These are phyloP conservation scores for Artemisia annua DNA, from an alignment of 129 eudicot species.

Conservation along the genomic window DNA sequence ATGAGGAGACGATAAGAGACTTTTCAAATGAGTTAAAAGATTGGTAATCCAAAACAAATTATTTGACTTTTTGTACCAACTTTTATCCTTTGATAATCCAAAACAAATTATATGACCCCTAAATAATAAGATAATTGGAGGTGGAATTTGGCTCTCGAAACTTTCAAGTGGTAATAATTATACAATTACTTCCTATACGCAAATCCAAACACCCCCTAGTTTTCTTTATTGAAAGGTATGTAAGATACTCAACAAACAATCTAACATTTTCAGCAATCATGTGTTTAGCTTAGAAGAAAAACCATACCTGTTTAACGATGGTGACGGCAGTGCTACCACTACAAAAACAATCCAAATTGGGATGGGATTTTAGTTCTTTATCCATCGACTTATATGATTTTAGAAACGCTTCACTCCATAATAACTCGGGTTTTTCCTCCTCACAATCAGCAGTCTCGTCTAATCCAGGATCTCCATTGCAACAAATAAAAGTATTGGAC, in stretches of 20 bases:
- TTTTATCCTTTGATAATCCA: too few relatives aligned
- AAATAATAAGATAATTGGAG: too few relatives aligned
- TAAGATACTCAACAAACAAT: constrained; percentile 5
- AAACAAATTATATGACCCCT: too few relatives aligned
- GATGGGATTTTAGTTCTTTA: constrained; percentile 84
- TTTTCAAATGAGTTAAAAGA: too few relatives aligned
- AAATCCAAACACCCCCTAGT: neutral
- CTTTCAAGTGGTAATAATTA: too few relatives aligned
- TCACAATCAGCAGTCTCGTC: constrained; percentile 60
- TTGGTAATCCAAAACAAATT: too few relatives aligned
- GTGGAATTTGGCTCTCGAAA: too few relatives aligned
- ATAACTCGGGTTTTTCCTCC: constrained; percentile 54
- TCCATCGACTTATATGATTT: constrained; percentile 90
- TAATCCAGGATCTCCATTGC: constrained; percentile 50
- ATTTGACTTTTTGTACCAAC: too few relatives aligned
- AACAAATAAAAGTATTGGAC: constrained; percentile 45
- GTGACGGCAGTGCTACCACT: constrained; percentile 98
- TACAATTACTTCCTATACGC: too few relatives aligned
- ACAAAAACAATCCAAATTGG: constrained; percentile 90
- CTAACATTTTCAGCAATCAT: neutral
- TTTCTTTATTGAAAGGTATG: neutral
- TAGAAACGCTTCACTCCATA: constrained; percentile 92
- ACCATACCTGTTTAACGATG: constrained; percentile 77
- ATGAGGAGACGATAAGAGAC: too few relatives aligned
- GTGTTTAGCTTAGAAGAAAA: neutral